phyloP scores from a whole-genome alignment of 805 yeast genomes.

The Wickerhamiella nectarea region DNA sequence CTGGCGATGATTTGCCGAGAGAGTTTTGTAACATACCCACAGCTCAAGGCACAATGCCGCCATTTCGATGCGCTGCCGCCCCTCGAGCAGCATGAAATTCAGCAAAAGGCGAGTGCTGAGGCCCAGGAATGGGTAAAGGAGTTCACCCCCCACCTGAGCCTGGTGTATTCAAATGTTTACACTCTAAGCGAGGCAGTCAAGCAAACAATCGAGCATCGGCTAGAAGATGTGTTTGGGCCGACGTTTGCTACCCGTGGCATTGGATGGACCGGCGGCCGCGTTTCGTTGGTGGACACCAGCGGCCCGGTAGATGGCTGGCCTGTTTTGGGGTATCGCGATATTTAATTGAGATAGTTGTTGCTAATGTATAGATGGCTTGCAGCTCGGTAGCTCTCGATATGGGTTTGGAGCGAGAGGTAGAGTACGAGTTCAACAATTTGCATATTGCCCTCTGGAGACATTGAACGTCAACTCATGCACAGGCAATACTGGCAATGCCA shows the following conservation, averaged over 20 bases:
- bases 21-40: constrained; percentile 24
- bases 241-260: constrained; percentile 28
- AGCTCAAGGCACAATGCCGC: constrained; percentile 13
- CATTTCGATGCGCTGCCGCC: constrained; percentile 22
- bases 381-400: no score
- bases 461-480: no score
- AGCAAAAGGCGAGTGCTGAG: constrained; percentile 29
- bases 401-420: no score
- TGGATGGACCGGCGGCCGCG: constrained; percentile 58
- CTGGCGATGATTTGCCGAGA: constrained; percentile 34
- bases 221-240: constrained; percentile 50
- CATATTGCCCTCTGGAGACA: no score
- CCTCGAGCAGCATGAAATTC: constrained; percentile 18
- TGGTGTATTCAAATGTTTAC: constrained; percentile 49
- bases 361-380: constrained; percentile 13
- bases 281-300: constrained; percentile 55
- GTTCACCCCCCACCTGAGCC: constrained; percentile 59
- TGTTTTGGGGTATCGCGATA: constrained; percentile 38
- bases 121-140: constrained; percentile 48
- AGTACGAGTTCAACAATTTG: no score
- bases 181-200: constrained; percentile 57
- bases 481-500: no score
- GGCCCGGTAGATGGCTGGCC: constrained; percentile 49
- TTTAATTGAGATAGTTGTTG: no score
- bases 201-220: constrained; percentile 48